These are phyloP conservation scores for Phoma sp. DNA, from an alignment of 2,329 filamentous ascomycete species.

Conservation along the genomic window DNA sequence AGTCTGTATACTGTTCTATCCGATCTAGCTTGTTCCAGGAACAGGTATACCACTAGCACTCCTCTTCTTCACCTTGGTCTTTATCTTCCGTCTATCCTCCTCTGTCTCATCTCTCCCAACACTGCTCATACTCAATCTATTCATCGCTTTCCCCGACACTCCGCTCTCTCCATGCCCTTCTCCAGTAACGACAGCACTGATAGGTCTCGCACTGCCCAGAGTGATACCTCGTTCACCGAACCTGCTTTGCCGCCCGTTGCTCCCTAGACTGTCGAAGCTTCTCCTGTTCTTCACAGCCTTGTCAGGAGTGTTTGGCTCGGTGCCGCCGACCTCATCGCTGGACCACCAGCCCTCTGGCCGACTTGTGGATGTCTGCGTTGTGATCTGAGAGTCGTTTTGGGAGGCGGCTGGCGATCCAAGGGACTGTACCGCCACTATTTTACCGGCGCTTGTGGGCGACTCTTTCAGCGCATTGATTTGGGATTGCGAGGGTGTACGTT, in stretches of 20 bases:
- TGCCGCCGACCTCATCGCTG: slow-evolving; percentile 45
- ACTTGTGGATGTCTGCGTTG: slow-evolving; percentile 37
- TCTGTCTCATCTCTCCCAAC: slow-evolving; percentile 17
- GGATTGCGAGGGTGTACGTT: neutral
- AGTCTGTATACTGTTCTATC: too few relatives aligned
- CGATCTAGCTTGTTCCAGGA: neutral
- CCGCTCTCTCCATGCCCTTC: slow-evolving; percentile 34
- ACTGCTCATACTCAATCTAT: slow-evolving; percentile 3
- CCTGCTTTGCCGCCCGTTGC: slow-evolving; percentile 27
- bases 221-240: slow-evolving; percentile 44
- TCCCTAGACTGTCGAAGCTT: slow-evolving; percentile 40
- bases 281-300: slow-evolving; percentile 9
- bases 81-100: slow-evolving; percentile 14
- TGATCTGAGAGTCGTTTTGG: slow-evolving; percentile 32
- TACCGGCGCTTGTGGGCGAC: neutral
- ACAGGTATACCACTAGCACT: slow-evolving; percentile 12
- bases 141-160: neutral
- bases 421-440: slow-evolving; percentile 13
- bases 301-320: slow-evolving; percentile 32
- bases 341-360: slow-evolving; percentile 50
- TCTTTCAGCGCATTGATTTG: slow-evolving; percentile 1
- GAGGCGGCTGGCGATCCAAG: slow-evolving; percentile 31
- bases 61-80: slow-evolving; percentile 6
- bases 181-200: slow-evolving; percentile 37
- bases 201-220: slow-evolving; percentile 39